Conservation (phyloP, 371 early-diverging fungal species). For the Apophysomyces ossiformis region DNA sequence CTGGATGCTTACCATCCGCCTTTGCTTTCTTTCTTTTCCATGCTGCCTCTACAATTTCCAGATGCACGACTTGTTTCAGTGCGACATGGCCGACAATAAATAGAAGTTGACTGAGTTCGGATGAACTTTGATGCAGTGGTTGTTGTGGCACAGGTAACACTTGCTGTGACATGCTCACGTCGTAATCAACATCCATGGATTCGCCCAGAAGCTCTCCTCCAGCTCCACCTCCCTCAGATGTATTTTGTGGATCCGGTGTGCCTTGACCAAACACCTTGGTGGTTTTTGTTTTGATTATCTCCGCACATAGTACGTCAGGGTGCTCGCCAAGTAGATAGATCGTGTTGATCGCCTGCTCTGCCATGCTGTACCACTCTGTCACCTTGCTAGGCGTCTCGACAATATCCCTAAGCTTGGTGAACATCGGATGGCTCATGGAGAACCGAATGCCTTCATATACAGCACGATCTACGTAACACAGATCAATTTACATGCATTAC, state of each 20-base stretch:
- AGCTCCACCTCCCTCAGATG: constrained; percentile 1
- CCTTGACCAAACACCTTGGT: constrained; percentile 52
- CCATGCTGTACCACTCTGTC: constrained; percentile 79
- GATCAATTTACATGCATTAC: constrained; percentile 3
- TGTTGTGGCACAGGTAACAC: constrained; percentile 31
- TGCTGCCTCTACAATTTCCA: constrained; percentile 89
- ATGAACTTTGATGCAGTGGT: constrained; percentile 56
- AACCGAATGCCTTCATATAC: constrained; percentile 70
- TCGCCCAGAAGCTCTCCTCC: constrained; percentile 16
- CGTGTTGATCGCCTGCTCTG: constrained; percentile 92
- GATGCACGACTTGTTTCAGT: constrained; percentile 91
- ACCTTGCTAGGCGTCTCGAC: constrained; percentile 64
- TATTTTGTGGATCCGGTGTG: constrained; percentile 15
- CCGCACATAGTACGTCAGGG: constrained; percentile 81
- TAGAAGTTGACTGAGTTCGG: constrained; percentile 81
- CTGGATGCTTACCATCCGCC: constrained; percentile 27
- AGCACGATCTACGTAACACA: constrained; percentile 33
- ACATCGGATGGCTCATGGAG: constrained; percentile 76
- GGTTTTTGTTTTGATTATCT: constrained; percentile 72
- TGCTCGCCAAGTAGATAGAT: constrained; percentile 87
- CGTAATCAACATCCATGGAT: constrained; percentile 37
- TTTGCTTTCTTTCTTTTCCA: constrained; percentile 75
- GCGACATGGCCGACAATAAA: constrained; percentile 96
- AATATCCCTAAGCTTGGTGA: constrained; percentile 63
- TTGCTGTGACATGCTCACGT: constrained; percentile 35